phyloP scores from a whole-genome alignment of 495 filamentous ascomycete species.

The Tuber aestivum region DNA sequence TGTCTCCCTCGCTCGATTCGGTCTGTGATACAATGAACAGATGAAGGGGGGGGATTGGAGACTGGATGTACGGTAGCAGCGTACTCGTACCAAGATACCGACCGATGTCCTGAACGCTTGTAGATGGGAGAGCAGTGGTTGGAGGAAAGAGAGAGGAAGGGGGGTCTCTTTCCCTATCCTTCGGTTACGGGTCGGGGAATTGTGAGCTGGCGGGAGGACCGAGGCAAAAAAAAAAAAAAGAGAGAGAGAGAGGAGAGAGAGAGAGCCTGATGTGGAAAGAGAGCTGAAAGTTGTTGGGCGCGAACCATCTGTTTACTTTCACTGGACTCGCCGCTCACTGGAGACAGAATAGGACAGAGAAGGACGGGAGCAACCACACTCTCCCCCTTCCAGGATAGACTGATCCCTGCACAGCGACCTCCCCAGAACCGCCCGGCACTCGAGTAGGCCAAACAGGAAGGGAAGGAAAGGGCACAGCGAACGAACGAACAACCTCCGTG shows the following conservation, averaged over 20 bases:
- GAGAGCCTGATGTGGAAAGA: constrained; percentile 8
- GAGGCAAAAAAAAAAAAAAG: constrained; percentile 26
- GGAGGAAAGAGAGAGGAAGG: constrained; percentile 18
- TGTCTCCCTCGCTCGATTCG: neutral
- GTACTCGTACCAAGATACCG: constrained; percentile 7
- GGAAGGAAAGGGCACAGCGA: neutral
- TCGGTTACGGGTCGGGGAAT: constrained; percentile 7
- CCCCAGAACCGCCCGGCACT: neutral
- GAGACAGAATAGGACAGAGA: constrained; percentile 13
- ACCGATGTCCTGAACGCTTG: constrained; percentile 1
- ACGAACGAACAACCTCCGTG: neutral
- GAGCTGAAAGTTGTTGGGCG: constrained; percentile 27
- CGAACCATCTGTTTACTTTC: constrained; percentile 16
- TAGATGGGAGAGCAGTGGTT: constrained; percentile 26
- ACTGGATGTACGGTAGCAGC: constrained; percentile 30
- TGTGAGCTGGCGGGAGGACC: constrained; percentile 28
- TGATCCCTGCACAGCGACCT: neutral
- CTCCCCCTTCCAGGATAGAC: neutral
- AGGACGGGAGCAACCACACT: neutral
- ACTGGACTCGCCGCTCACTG: neutral
- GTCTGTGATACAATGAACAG: neutral
- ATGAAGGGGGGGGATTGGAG: constrained; percentile 23
- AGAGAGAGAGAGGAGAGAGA: too few species aligned
- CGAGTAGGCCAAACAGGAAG: too few species aligned
- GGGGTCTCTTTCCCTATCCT: constrained; percentile 25